A percentile compares a stretch with the other conserved stretches of the same genome.
Conservation (phyloP, 2,329 filamentous ascomycete genomes). For the Trichoderma sp. region DNA sequence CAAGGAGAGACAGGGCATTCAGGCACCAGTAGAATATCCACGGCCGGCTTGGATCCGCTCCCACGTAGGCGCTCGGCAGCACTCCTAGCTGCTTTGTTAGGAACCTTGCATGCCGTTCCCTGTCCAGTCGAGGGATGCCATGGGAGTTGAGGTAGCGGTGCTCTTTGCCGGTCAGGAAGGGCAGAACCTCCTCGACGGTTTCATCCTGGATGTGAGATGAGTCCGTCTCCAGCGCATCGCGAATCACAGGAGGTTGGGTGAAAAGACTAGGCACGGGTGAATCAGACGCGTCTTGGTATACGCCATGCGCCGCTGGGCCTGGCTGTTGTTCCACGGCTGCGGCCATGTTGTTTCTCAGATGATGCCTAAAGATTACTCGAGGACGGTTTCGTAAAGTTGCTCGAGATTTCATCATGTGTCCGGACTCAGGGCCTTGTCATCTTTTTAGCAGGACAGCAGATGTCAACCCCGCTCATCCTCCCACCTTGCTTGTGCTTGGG, state of each 20-base stretch:
- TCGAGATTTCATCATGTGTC: slow-evolving; percentile 36
- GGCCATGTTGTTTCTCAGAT: slow-evolving; percentile 25
- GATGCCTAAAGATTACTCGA: slow-evolving; percentile 37
- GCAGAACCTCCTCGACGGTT: slow-evolving; percentile 68
- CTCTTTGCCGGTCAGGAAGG: slow-evolving; percentile 61
- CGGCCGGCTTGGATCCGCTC: slow-evolving; percentile 81
- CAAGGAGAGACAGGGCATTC: slow-evolving; percentile 71
- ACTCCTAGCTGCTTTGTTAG: slow-evolving; percentile 58
- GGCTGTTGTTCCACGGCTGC: slow-evolving; percentile 21
- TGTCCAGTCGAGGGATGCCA: slow-evolving; percentile 74
- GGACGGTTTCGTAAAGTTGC: slow-evolving; percentile 33
- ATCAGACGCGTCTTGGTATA: slow-evolving; percentile 9
- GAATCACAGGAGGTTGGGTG: slow-evolving; percentile 59
- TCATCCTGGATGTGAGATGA: slow-evolving; percentile 69
- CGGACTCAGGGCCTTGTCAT: slow-evolving; percentile 27
- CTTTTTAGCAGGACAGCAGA: slow-evolving; percentile 23
- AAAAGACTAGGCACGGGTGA: slow-evolving; percentile 56
- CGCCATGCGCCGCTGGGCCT: background rate
- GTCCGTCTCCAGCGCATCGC: slow-evolving; percentile 65
- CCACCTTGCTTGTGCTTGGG: slow-evolving; percentile 12
- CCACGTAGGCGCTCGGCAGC: slow-evolving; percentile 70
- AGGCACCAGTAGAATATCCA: slow-evolving; percentile 97
- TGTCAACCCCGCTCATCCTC: slow-evolving; percentile 18
- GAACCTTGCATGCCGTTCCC: slow-evolving; percentile 62
- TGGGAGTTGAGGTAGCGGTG: slow-evolving; percentile 63